Evolutionary conservation across 306 rosid species (phyloP).

Genomic region (Begonia peltatifolia): DNA sequence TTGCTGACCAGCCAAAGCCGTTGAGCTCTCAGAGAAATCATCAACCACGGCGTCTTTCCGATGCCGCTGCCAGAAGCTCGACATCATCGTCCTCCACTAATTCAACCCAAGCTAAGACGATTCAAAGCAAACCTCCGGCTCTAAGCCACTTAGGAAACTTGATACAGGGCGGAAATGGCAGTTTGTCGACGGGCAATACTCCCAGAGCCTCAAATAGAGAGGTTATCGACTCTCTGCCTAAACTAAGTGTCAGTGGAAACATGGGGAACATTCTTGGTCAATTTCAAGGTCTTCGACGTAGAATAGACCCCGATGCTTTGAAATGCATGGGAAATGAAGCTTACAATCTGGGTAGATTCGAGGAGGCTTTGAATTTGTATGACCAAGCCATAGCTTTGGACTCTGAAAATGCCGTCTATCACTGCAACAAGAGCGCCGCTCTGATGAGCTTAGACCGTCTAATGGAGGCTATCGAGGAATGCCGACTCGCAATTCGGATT

Average conservation of each 20-base stretch:
- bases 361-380: slow-evolving; percentile 62
- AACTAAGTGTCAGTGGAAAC: too few species aligned
- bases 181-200: too few species aligned
- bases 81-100: slow-evolving; percentile 30
- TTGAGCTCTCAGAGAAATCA: too few species aligned
- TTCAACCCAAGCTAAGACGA: too few species aligned
- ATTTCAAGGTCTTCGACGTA: too few species aligned
- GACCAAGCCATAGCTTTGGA: slow-evolving; percentile 60
- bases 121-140: too few species aligned
- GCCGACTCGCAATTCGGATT: slow-evolving; percentile 56
- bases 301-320: slow-evolving; percentile 52
- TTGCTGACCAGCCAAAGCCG: too few species aligned
- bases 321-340: slow-evolving; percentile 84
- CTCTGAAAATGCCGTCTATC: slow-evolving; percentile 57
- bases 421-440: slow-evolving; percentile 81
- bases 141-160: too few species aligned
- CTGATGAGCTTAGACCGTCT: slow-evolving; percentile 48
- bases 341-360: slow-evolving; percentile 46
- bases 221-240: too few species aligned
- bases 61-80: slow-evolving; percentile 47
- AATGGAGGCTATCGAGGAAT: slow-evolving; percentile 45
- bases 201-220: too few species aligned
- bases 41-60: slow-evolving; percentile 23
- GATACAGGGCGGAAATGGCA: too few species aligned
- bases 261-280: too few species aligned